phyloP scores from a whole-genome alignment of 2,329 filamentous ascomycete species.

The Ceratocystis smalleyi region DNA sequence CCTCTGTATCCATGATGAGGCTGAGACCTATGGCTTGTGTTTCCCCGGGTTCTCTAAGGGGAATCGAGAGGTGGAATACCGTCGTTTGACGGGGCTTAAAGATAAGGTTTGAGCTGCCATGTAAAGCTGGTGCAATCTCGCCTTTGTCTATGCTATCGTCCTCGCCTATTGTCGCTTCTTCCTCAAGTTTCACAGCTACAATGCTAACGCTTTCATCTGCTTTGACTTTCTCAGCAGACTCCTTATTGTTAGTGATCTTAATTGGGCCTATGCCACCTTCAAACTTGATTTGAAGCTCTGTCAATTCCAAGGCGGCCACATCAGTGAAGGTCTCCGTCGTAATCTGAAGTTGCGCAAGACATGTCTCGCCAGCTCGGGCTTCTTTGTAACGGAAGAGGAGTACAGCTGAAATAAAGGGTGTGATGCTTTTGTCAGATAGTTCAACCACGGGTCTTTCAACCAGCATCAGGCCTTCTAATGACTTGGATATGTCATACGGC shows the following conservation, averaged over 20 bases:
- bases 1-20: constrained; percentile 45
- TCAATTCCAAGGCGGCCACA: constrained; percentile 37
- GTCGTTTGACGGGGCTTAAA: constrained; percentile 45
- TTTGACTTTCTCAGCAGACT: constrained; percentile 13
- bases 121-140: constrained; percentile 20
- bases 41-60: constrained; percentile 69
- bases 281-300: constrained; percentile 38
- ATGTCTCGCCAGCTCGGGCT: constrained; percentile 45
- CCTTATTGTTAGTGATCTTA: constrained; percentile 31
- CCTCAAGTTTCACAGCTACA: constrained; percentile 22
- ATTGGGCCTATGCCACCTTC: constrained; percentile 43
- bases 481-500: constrained; percentile 45
- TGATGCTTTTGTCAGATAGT: constrained; percentile 34
- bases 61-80: constrained; percentile 55
- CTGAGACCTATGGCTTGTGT: constrained; percentile 49
- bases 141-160: constrained; percentile 20
- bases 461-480: constrained; percentile 35
- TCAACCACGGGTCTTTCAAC: constrained; percentile 34
- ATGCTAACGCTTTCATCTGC: constrained; percentile 20
- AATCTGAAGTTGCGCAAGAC: constrained; percentile 42
- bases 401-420: constrained; percentile 39
- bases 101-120: constrained; percentile 11
- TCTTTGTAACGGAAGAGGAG: constrained; percentile 45
- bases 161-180: constrained; percentile 22
- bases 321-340: constrained; percentile 39